Conservation (phyloP, 345 rosid genomes). For the Diplotaxis tenuifolia region DNA sequence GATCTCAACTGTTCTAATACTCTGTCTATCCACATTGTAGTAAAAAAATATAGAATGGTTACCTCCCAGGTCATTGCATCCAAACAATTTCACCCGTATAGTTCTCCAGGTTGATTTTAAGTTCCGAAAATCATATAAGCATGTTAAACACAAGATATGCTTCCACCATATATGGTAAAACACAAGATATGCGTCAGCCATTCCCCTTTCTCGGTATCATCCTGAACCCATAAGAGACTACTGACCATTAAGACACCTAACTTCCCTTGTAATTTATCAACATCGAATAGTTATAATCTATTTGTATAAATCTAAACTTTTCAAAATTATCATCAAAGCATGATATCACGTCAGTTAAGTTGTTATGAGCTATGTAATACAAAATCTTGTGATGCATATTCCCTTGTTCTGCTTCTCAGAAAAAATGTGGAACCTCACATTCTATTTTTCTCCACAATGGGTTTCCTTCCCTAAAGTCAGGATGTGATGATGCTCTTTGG, state of each 20-base stretch:
- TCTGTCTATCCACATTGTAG: background rate
- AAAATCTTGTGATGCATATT: too few species aligned
- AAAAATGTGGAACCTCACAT: too few species aligned
- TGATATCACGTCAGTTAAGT: too few species aligned
- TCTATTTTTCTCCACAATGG: too few species aligned
- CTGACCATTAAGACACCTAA: background rate
- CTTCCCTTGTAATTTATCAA: conserved; percentile 2
- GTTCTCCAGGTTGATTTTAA: background rate
- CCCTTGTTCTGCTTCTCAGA: too few species aligned
- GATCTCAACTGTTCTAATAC: background rate
- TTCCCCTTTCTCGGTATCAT: background rate
- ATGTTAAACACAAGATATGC: background rate
- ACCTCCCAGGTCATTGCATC: background rate
- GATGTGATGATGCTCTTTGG: too few species aligned
- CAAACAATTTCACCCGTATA: background rate
- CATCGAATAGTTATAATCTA: too few species aligned
- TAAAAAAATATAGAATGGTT: background rate
- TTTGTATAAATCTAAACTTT: too few species aligned
- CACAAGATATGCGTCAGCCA: background rate
- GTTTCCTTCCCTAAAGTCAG: too few species aligned
- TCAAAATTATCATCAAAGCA: too few species aligned
- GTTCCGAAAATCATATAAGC: too few species aligned
- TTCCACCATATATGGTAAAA: background rate
- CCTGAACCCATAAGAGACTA: background rate
- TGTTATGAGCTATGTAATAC: too few species aligned